Conservation (phyloP, 164 flowering plant genomes). For the Echeveria elegans region DNA sequence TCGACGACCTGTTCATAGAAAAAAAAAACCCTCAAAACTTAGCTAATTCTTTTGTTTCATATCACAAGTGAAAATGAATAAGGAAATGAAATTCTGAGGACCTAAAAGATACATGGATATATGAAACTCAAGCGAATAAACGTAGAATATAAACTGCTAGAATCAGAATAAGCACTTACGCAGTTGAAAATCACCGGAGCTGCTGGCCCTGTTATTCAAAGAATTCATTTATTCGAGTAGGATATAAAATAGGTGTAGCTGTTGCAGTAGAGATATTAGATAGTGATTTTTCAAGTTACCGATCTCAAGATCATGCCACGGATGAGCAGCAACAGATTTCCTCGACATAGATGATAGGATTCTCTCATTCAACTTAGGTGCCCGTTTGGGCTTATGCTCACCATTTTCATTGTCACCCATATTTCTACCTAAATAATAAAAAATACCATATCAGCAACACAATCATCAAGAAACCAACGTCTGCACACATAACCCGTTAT, state of each 20-base stretch:
- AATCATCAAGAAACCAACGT: neutral
- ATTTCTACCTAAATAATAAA: neutral
- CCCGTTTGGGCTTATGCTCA: neutral
- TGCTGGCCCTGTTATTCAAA: slow-evolving; percentile 56
- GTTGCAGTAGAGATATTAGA: neutral
- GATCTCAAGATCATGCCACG: slow-evolving; percentile 3
- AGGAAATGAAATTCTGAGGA: neutral
- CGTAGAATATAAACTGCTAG: too few species aligned
- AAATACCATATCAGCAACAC: neutral
- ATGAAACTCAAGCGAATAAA: neutral
- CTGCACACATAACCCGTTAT: neutral
- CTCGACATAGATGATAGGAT: slow-evolving; percentile 4
- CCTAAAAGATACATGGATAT: too few species aligned
- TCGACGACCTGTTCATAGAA: slow-evolving; percentile 60
- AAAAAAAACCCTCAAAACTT: too few species aligned
- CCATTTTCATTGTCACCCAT: slow-evolving; percentile 1
- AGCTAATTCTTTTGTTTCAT: too few species aligned
- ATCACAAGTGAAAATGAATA: neutral
- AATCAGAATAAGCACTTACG: slow-evolving; percentile 30
- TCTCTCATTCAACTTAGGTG: slow-evolving; percentile 4
- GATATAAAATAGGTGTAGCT: neutral
- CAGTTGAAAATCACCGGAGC: slow-evolving; percentile 74
- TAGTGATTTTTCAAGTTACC: neutral
- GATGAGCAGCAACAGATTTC: slow-evolving; percentile 5
- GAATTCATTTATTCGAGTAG: neutral